phyloP scores from a whole-genome alignment of 768 basidiomycete species.

The Lentinus brumalis region DNA sequence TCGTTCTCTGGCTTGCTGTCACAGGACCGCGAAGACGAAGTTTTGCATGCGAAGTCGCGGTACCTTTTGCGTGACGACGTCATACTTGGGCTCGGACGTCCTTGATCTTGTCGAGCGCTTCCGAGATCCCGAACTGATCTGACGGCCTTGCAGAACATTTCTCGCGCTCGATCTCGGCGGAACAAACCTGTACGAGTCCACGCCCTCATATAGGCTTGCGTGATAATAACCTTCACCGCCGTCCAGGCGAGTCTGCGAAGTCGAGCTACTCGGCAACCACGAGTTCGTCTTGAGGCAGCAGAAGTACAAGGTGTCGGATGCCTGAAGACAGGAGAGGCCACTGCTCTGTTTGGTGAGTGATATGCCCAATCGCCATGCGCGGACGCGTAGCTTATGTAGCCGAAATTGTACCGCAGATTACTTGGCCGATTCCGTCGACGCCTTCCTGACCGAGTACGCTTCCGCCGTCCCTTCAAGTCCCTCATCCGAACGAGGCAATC shows the following conservation, averaged over 20 bases:
- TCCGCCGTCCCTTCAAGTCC: constrained; percentile 22
- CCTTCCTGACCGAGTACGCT: constrained; percentile 74
- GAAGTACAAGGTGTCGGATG: constrained; percentile 95
- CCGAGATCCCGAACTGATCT: too few species aligned
- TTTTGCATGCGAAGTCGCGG: too few species aligned
- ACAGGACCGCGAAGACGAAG: too few species aligned
- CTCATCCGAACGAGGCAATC: constrained; percentile 19
- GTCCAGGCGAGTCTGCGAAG: constrained; percentile 89
- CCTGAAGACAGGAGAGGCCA: constrained; percentile 93
- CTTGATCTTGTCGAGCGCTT: too few species aligned
- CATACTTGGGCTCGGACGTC: too few species aligned
- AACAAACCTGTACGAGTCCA: constrained; percentile 82
- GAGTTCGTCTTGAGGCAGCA: constrained; percentile 90
- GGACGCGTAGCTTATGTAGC: constrained; percentile 1
- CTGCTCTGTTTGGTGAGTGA: constrained; percentile 75
- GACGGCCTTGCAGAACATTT: too few species aligned
- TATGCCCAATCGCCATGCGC: not conserved
- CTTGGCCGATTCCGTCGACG: constrained; percentile 90
- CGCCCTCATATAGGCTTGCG: not conserved
- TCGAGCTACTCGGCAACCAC: constrained; percentile 85
- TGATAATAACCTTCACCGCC: not conserved
- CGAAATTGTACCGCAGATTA: constrained; percentile 64
- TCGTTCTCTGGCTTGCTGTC: too few species aligned
- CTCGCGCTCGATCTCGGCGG: constrained; percentile 95
- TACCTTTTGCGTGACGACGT: too few species aligned